Conservation (phyloP, 2,329 filamentous ascomycete species). For the Xylariomycetidae sp. region DNA sequence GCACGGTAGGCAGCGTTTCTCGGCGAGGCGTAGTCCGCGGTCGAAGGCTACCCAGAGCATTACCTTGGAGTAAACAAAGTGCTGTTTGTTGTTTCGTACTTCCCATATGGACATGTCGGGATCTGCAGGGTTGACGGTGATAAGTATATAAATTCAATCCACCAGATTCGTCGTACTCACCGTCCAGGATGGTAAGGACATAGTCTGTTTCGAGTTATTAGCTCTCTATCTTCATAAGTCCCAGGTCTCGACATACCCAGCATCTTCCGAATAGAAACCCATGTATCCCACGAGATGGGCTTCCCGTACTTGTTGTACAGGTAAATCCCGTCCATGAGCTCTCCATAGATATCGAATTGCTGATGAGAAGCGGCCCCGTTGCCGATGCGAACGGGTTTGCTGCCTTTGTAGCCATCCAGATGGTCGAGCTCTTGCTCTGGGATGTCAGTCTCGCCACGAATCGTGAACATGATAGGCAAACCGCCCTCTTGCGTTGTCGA, state of each 20-base stretch:
- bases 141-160: neutral
- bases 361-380: conserved; percentile 72
- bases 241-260: conserved; percentile 33
- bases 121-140: conserved; percentile 29
- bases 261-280: conserved; percentile 64
- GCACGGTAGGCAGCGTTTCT: conserved; percentile 71
- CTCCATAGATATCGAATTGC: conserved; percentile 75
- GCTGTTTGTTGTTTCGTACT: conserved; percentile 67
- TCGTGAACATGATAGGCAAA: conserved; percentile 77
- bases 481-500: conserved; percentile 54
- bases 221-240: neutral
- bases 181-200: conserved; percentile 59
- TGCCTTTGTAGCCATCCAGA: conserved; percentile 66
- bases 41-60: conserved; percentile 82
- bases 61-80: conserved; percentile 76
- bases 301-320: conserved; percentile 76
- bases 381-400: conserved; percentile 67
- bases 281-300: conserved; percentile 70
- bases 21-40: conserved; percentile 64
- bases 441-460: conserved; percentile 67
- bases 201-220: conserved; percentile 44
- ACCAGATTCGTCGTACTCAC: conserved; percentile 25
- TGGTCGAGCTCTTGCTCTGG: conserved; percentile 64
- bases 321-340: conserved; percentile 72
- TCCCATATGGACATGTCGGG: conserved; percentile 84